Conservation (phyloP, 1,139 yeast species). For the Pichia sp. region DNA sequence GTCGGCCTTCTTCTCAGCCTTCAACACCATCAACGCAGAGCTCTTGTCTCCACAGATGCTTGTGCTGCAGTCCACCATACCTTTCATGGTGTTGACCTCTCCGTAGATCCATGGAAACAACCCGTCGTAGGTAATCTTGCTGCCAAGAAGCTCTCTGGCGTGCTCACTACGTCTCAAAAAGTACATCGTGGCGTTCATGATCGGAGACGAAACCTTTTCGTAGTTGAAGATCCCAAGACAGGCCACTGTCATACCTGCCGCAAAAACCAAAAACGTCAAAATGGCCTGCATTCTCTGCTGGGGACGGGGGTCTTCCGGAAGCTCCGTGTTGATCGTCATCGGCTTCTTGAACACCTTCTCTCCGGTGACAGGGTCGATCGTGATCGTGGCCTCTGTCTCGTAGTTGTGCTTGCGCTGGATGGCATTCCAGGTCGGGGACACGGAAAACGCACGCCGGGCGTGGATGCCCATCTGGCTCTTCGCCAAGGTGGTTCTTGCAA, state of each 20-base stretch:
- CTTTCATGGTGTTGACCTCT: constrained; percentile 74
- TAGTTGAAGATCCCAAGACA: constrained; percentile 79
- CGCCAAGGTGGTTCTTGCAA: background rate
- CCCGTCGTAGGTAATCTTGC: constrained; percentile 62
- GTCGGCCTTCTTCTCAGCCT: constrained; percentile 54
- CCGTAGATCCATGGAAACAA: constrained; percentile 91
- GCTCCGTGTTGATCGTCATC: constrained; percentile 57
- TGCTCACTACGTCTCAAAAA: constrained; percentile 72
- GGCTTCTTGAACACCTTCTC: constrained; percentile 33
- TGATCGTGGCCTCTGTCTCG: constrained; percentile 18
- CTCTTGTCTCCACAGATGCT: constrained; percentile 60
- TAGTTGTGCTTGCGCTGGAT: constrained; percentile 13
- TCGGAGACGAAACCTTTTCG: constrained; percentile 85
- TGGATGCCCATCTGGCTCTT: background rate
- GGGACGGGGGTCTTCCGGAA: constrained; percentile 61
- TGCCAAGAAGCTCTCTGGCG: constrained; percentile 67
- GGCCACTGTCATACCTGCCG: constrained; percentile 58
- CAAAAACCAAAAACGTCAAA: constrained; percentile 53
- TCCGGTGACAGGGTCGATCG: constrained; percentile 25
- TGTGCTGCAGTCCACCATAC: constrained; percentile 70
- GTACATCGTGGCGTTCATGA: constrained; percentile 81
- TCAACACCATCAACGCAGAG: constrained; percentile 48
- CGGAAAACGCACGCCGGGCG: constrained; percentile 7
- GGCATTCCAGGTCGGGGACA: background rate
- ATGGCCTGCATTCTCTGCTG: constrained; percentile 37